These are phyloP conservation scores for Rhizopus arrhizus DNA, from an alignment of 371 early-diverging fungal species.

Conservation along the genomic window DNA sequence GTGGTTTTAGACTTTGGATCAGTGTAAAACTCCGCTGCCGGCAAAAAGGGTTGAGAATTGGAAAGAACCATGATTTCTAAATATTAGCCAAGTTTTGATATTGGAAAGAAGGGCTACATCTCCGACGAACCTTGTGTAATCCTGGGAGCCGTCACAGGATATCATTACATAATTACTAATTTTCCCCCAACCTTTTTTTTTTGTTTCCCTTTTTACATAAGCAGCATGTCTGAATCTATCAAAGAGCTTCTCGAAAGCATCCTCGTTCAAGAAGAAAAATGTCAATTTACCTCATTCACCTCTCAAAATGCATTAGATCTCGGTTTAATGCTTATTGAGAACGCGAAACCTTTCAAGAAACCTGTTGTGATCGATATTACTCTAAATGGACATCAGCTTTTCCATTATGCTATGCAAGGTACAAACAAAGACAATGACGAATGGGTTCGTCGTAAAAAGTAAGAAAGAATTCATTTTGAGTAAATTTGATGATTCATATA, in stretches of 20 bases:
- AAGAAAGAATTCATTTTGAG: slow-evolving; percentile 3
- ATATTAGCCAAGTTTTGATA: too few relatives aligned
- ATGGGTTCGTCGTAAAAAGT: slow-evolving; percentile 59
- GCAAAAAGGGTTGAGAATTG: too few relatives aligned
- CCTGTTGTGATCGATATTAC: slow-evolving; percentile 59
- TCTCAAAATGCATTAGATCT: slow-evolving; percentile 58
- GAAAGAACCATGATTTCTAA: too few relatives aligned
- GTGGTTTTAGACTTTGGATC: too few relatives aligned
- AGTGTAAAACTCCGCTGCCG: too few relatives aligned
- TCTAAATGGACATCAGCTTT: slow-evolving; percentile 54
- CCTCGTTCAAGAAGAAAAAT: slow-evolving; percentile 47
- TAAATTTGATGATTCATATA: too few relatives aligned
- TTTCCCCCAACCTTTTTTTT: too few relatives aligned
- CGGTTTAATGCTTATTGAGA: slow-evolving; percentile 45
- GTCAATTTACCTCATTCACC: slow-evolving; percentile 57
- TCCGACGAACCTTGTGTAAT: too few relatives aligned
- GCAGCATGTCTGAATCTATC: slow-evolving; percentile 6
- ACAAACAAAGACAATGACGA: slow-evolving; percentile 60
- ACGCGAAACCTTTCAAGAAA: slow-evolving; percentile 43
- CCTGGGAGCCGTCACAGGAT: too few relatives aligned
- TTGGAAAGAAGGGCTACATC: too few relatives aligned
- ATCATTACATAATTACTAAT: too few relatives aligned
- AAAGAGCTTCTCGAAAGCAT: slow-evolving; percentile 12
- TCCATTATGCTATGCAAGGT: slow-evolving; percentile 67
- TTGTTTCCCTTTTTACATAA: too few relatives aligned